Percentiles rank a stretch among this genome's conserved stretches.
Conservation (phyloP, 1,284 basidiomycete species). For the Pterula multifida region DNA sequence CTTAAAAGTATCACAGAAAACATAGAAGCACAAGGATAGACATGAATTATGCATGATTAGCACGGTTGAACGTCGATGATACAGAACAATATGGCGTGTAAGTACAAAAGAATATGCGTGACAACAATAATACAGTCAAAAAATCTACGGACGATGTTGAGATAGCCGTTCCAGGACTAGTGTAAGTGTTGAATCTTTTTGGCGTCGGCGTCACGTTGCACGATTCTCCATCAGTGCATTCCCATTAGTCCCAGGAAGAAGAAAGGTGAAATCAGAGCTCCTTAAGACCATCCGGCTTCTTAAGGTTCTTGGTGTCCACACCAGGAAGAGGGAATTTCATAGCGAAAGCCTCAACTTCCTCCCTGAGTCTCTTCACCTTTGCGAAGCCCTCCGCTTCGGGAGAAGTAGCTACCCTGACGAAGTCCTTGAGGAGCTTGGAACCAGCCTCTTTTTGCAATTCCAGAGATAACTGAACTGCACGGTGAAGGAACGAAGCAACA, state of each 20-base stretch:
- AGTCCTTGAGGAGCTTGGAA: slow-evolving; percentile 93
- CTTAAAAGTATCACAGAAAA: too few species aligned
- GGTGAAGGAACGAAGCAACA: slow-evolving; percentile 89
- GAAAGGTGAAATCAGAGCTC: slow-evolving; percentile 20
- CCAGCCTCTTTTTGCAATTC: slow-evolving; percentile 90
- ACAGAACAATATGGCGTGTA: background rate
- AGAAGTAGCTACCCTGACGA: slow-evolving; percentile 72
- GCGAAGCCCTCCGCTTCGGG: slow-evolving; percentile 59
- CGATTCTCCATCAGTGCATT: background rate
- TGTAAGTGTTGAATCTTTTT: background rate
- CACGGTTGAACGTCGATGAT: slow-evolving; percentile 1
- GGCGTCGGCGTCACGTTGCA: background rate
- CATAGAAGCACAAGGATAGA: too few species aligned
- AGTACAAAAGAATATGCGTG: background rate
- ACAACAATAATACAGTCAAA: background rate
- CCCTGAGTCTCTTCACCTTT: slow-evolving; percentile 60
- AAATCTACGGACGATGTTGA: background rate
- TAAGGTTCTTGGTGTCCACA: slow-evolving; percentile 56
- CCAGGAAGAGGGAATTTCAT: slow-evolving; percentile 88
- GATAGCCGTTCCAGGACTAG: slow-evolving; percentile 1
- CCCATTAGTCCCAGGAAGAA: background rate
- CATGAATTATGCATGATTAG: too few species aligned
- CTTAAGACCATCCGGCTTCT: slow-evolving; percentile 55
- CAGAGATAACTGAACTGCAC: slow-evolving; percentile 81
- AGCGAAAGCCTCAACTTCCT: slow-evolving; percentile 75